These are phyloP conservation scores for Aspergillus cristatus DNA, from an alignment of 495 filamentous ascomycete species.

Conservation along the genomic window DNA sequence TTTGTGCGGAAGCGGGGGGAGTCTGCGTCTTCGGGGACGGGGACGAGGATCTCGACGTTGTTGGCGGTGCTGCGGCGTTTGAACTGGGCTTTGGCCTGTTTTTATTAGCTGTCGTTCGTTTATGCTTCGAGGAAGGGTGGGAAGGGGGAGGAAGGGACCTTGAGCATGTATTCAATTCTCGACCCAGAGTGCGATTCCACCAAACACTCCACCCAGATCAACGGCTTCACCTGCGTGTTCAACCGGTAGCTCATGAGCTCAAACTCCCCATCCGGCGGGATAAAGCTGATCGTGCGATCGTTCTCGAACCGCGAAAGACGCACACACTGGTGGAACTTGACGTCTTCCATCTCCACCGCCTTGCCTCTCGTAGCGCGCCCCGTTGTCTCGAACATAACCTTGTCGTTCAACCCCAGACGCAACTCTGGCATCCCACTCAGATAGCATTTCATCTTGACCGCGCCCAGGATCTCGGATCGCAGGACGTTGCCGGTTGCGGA, in stretches of 20 bases:
- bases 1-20: conserved; percentile 95
- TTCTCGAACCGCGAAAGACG: conserved; percentile 94
- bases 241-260: conserved; percentile 99
- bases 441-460: conserved; percentile 99
- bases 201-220: conserved; percentile 98
- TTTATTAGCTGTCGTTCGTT: conserved; percentile 1
- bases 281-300: conserved; percentile 97
- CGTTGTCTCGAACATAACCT: conserved; percentile 99
- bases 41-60: conserved; percentile 96
- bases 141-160: conserved; percentile 35
- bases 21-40: conserved; percentile 95
- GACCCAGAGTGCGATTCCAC: conserved; percentile 92
- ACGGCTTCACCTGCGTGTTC: conserved; percentile 96
- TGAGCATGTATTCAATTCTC: conserved; percentile 97
- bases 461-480: conserved; percentile 92
- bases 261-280: conserved; percentile 96
- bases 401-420: conserved; percentile 92
- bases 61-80: conserved; percentile 96
- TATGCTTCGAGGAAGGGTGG: neutral
- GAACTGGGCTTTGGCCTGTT: conserved; percentile 86
- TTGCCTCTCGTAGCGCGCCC: conserved; percentile 92
- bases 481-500: conserved; percentile 92
- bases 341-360: conserved; percentile 99
- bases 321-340: conserved; percentile 99
- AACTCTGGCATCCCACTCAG: conserved; percentile 97